Conservation (phyloP, 148 eudicot genomes). For the Simmondsia chinensis region DNA sequence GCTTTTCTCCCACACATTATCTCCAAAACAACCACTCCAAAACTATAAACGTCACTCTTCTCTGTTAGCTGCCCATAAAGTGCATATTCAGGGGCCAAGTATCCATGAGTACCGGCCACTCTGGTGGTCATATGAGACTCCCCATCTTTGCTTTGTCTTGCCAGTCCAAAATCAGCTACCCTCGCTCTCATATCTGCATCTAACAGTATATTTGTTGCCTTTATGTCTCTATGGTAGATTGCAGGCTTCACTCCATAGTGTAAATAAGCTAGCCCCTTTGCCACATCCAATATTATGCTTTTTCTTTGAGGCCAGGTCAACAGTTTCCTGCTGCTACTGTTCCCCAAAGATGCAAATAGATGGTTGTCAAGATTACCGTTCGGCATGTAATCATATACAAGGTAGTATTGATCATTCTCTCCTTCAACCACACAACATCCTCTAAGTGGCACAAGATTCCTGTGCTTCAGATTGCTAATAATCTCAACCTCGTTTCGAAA, state of each 20-base stretch:
- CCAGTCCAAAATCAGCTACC: constrained; percentile 82
- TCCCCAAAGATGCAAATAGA: constrained; percentile 26
- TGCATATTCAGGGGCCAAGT: constrained; percentile 79
- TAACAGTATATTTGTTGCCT: constrained; percentile 64
- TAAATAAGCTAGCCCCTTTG: constrained; percentile 61
- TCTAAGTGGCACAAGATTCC: constrained; percentile 70
- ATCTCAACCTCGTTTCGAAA: constrained; percentile 84
- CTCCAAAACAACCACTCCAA: constrained; percentile 72
- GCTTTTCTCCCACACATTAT: constrained; percentile 81
- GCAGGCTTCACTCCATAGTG: constrained; percentile 73
- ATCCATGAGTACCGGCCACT: constrained; percentile 85
- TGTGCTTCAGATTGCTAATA: constrained; percentile 66
- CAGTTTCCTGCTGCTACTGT: constrained; percentile 15
- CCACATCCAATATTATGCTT: constrained; percentile 69
- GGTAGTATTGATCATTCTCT: constrained; percentile 32
- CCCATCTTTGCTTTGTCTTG: constrained; percentile 56
- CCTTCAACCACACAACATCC: constrained; percentile 72
- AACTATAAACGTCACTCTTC: constrained; percentile 74
- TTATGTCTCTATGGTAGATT: constrained; percentile 70
- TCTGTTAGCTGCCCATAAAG: constrained; percentile 78
- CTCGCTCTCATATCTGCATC: constrained; percentile 67
- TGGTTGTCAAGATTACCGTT: constrained; percentile 80
- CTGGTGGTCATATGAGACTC: constrained; percentile 69
- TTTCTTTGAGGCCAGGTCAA: constrained; percentile 75
- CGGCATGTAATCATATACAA: constrained; percentile 76